These are phyloP conservation scores for Tulasnella sp. DNA, from an alignment of 768 basidiomycete species.

Conservation along the genomic window DNA sequence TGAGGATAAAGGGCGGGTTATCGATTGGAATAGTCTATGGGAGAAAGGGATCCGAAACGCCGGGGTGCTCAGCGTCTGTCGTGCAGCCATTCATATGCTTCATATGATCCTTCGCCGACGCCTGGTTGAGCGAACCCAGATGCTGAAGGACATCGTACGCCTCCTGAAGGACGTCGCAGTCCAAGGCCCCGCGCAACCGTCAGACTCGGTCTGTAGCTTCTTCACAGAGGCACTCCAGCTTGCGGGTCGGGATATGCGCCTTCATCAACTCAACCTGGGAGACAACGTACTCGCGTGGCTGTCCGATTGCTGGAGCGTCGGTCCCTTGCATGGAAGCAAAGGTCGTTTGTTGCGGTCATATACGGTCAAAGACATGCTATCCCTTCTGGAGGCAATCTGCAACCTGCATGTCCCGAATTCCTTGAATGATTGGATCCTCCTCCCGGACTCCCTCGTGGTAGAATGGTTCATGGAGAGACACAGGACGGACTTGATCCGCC, in stretches of 20 bases:
- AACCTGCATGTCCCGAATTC: conserved; percentile 49
- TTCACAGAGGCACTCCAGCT: conserved; percentile 63
- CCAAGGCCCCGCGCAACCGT: conserved; percentile 83
- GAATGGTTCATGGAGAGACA: conserved; percentile 58
- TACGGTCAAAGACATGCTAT: conserved; percentile 55
- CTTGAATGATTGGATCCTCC: conserved; percentile 48
- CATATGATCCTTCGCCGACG: conserved; percentile 50
- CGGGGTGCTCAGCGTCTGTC: conserved; percentile 62
- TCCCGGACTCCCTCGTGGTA: conserved; percentile 69
- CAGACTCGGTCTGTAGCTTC: conserved; percentile 86
- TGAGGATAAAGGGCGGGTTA: conserved; percentile 18
- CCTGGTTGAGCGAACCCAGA: conserved; percentile 49
- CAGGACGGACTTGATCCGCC: conserved; percentile 56
- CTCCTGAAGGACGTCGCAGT: conserved; percentile 80
- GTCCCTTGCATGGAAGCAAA: conserved; percentile 43
- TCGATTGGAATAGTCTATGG: conserved; percentile 82
- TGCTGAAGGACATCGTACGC: conserved; percentile 70
- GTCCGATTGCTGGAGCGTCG: conserved; percentile 60
- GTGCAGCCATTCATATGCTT: conserved; percentile 74
- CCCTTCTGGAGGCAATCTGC: conserved; percentile 62
- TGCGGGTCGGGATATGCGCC: conserved; percentile 72
- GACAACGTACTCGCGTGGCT: conserved; percentile 85
- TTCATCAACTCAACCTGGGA: conserved; percentile 82
- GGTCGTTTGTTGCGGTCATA: conserved; percentile 49
- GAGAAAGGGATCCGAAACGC: conserved; percentile 72